Base-by-base conservation (phyloP, 1,284 basidiomycete genomes). In the Austroboletus novae-zelandiae region DNA sequence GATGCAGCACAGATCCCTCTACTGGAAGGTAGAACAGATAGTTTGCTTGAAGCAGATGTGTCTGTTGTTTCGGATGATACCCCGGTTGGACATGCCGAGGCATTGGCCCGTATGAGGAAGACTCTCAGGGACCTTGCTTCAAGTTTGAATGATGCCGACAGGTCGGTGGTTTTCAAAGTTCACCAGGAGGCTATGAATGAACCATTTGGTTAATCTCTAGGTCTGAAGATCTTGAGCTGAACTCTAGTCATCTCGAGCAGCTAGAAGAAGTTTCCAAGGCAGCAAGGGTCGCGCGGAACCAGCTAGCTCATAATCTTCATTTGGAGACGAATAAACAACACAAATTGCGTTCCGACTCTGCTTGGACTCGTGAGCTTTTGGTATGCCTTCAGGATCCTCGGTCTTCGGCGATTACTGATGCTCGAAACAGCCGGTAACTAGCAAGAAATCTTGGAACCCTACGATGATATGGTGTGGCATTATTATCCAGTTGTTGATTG, bases 81-180 rank as follows among this genome's bases (percentile, higher is more conserved):
- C 11, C 73, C 74, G 9, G 58, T 75, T 56, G 72, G 73, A 14
- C 78, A 73, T 50, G 71, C 72, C 29, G 77, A 83, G 57, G 76
- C 81, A 40, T 60, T 89, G 35, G 68, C 68, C 31, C 77, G 74
- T 36, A 76, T 89, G 57, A 77, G 77, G 52, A 71, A 74, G 57
- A 78, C 79, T 9, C 74, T 88, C 23, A 72, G 72, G 39, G 77
- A 79, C 48, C 70, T 89, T 58, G 75, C 71, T 41, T 71, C 77
- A 45, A 79, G 74, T 46, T 62, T 88, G 52, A 74, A 74, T 44
- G 80, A 80, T 30, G 69, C 76, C 39, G 80, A 86, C 57, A 71
- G 71, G 85, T 85, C 61, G 58, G 58, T 56, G 30, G 27, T 52
- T 50, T 47, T 53, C 11, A 49, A 48, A 35, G 34, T 40, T 43